Conservation (phyloP, 2,329 filamentous ascomycete genomes). For the Aureobasidium sp. region DNA sequence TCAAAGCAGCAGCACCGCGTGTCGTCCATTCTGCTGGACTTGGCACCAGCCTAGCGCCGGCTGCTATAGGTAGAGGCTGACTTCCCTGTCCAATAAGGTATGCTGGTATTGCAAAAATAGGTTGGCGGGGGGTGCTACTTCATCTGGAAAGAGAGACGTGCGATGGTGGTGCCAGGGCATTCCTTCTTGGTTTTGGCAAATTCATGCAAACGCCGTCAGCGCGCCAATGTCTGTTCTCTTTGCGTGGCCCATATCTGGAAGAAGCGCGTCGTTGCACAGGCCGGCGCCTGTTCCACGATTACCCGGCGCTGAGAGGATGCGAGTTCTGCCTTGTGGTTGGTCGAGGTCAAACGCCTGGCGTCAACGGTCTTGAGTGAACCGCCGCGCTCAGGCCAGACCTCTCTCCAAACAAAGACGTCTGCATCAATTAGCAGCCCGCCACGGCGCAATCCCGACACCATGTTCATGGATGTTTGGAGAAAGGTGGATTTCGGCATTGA, state of each 20-base stretch:
- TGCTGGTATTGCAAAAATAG: neutral
- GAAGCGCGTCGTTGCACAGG: constrained; percentile 14
- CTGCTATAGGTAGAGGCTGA: neutral
- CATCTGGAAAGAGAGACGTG: neutral
- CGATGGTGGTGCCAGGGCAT: neutral
- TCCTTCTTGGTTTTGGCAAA: neutral
- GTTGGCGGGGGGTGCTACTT: neutral
- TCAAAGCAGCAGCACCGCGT: neutral
- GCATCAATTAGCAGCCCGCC: constrained; percentile 9
- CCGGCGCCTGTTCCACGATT: constrained; percentile 14
- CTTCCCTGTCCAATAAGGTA: neutral
- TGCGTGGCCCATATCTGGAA: neutral
- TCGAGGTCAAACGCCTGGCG: constrained; percentile 3
- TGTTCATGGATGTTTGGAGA: constrained; percentile 10
- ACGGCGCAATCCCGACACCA: constrained; percentile 11
- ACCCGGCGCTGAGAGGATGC: neutral
- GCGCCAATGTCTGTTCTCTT: neutral
- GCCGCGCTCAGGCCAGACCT: constrained; percentile 6
- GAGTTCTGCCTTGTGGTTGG: constrained; percentile 10
- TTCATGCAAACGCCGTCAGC: constrained; percentile 13
- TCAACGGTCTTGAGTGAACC: neutral
- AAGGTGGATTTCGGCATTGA: constrained; percentile 11
- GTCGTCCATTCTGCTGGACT: neutral
- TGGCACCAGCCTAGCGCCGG: neutral
- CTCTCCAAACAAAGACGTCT: constrained; percentile 10